Evolutionary conservation across 306 rosid species (phyloP).

Genomic region (Inga laurina): DNA sequence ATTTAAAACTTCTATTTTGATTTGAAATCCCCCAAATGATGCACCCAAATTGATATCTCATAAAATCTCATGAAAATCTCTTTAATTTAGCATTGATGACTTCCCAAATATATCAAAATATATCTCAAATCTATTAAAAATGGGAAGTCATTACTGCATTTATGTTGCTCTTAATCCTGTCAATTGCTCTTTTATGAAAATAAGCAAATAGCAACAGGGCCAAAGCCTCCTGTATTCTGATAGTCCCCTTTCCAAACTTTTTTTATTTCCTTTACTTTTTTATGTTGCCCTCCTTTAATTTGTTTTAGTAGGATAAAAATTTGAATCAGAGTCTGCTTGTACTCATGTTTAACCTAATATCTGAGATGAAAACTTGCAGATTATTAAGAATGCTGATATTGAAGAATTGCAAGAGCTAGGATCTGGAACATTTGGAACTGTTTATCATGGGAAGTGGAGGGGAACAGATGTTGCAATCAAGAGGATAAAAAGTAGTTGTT

Average conservation of each 20-base stretch:
- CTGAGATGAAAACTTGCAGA: slow-evolving; percentile 57
- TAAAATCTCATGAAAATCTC: no score
- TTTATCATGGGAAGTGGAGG: slow-evolving; percentile 96
- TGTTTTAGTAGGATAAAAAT: slow-evolving; percentile 25
- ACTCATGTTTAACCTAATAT: slow-evolving; percentile 21
- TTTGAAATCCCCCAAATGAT: no score
- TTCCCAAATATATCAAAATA: no score
- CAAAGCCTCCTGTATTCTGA: slow-evolving; percentile 9
- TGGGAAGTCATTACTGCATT: background rate
- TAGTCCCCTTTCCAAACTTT: background rate
- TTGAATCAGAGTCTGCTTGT: slow-evolving; percentile 12
- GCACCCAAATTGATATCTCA: no score
- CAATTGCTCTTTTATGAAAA: background rate
- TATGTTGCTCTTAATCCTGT: background rate
- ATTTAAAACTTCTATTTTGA: no score
- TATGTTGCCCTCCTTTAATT: background rate
- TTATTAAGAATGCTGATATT: slow-evolving; percentile 73
- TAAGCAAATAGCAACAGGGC: background rate
- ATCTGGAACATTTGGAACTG: slow-evolving; percentile 98
- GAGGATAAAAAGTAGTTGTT: slow-evolving; percentile 92
- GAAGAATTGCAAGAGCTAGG: slow-evolving; percentile 88
- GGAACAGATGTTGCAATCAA: slow-evolving; percentile 98
- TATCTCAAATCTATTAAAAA: no score
- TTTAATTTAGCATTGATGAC: no score
- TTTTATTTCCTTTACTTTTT: background rate